Evolutionary conservation across 2,329 filamentous ascomycete genomes (phyloP), one percentile per base, ranked within the genome.

Genomic region (Colletotrichum orchidophilum): DNA sequence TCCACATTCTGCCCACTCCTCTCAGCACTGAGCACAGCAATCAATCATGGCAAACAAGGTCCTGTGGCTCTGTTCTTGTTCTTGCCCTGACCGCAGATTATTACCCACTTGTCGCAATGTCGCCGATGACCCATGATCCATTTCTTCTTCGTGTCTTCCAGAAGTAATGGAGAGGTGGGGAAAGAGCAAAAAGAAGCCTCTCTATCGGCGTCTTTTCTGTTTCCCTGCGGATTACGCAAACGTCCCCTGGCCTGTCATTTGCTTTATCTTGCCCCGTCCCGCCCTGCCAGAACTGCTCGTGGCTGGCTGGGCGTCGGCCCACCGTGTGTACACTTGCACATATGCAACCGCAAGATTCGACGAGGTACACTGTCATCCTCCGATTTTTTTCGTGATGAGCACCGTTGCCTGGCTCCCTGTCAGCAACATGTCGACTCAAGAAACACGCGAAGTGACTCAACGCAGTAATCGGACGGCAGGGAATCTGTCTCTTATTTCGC

Each of bases 41-140:
- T n/a, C n/a, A 64, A 54, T 68, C 27, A 68, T 67, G 63, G 68
- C 63, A 68, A 71, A 58, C 68, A 71, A 58, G 64, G 57, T n/a
- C 64, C 58, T 3, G 39, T 46, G 8, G 39, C 15, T 18, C 39
- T 46, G 39, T 46, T 15, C 39, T 39, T 52, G 35, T 57, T 21
- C 49, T 66, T 18, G 46, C 57, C 49, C 50, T 62, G 57, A 35
- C 68, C 39, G 64, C 64, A 68, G 50, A 67, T 68, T 71, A 27
- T 58, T 58, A 46, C 53, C 68, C 68, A 71, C 68, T 39, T 68
- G 65, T 66, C 52, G 68, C 58, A 68, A 62, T 63, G 62, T 52
- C 68, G 63, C 68, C 68, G 55, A 58, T 49, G 63, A 71, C 53
- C 68, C 46, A 53, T 46, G 68, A 53, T 71, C 58, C 52, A 63